Evolutionary conservation across 2,329 filamentous ascomycete genomes (phyloP), one percentile per base, ranked within the genome.

Genomic region (Macrophomina pseudophaseolina): DNA sequence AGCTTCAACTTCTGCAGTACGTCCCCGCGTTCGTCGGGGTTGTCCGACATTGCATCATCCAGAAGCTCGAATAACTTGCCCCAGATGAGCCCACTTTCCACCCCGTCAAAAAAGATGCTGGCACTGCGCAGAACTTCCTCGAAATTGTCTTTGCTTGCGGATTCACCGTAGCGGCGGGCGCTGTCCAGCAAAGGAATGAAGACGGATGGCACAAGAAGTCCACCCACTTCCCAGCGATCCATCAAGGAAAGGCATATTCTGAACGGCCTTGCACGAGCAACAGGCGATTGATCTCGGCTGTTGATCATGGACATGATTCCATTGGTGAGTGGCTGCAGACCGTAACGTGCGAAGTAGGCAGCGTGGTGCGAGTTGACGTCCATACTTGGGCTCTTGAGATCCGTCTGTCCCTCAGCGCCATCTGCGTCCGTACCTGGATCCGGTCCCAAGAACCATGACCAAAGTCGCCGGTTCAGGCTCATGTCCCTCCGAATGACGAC

Each of bases 191-290:
- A 89, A 3, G 94, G 91, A 14, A 97, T 83, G 74, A 99, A 98
- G 14, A 98, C 87, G 68, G 93, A 90, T 0, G 94, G 92, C 1
- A 98, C 90, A 54, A 99, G 89, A 18, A 94, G 84, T 1, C 93
- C 93, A 35, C 95, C 95, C 70, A 99, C 94, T 76, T 99, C 95
- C 94, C 93, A 98, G 67, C 94, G 89, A 79, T 99, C 95, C 95
- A 99, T 98, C 63, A 99, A 83, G 16, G 96, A 97, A 2, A 98
- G 85, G 73, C 93, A 96, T 69, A 98, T 92, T 66, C 94, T 89
- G 75, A 97, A 97, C 0, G 95, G 94, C 46, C 89, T 89, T 23
- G 93, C 92, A 75, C 89, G 86, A 73, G 96, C 92, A 0, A 85
- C 78, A 0, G 91, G 86, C 65, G 83, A 82, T 30, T 59, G 32